Evolutionary conservation across 2,329 filamentous ascomycete genomes (phyloP), one percentile per base, ranked within the genome.

Genomic region (Colletotrichum echinochloae): DNA sequence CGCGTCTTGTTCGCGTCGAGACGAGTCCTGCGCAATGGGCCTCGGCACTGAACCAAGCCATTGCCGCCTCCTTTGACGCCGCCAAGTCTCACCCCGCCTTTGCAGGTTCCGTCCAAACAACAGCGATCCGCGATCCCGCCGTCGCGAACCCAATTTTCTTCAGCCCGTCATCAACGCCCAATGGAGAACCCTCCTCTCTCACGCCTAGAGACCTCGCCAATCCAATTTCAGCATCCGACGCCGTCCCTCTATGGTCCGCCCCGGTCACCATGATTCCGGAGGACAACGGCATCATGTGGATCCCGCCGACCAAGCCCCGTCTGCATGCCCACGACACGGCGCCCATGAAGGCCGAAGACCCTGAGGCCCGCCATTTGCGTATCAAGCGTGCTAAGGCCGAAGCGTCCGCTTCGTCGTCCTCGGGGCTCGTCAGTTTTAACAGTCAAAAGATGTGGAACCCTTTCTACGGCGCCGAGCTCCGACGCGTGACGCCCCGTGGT

Each of bases 1-100:
- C 37, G 5, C 56, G 28, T 18, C 51, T 69, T 23, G 39, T 66
- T 37, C 69, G 73, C 14, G 64, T 49, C 41, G 71, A 71, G 20
- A 65, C 67, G 2, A 66, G 66, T 16, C 46, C 57, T 3, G 59
- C 54, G 7, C 39, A 70, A 18, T 74, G 74, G 66, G 48, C 70
- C 23, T 52, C 59, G 48, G 76, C 74, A 16, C 61, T 73, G 20
- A 44, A 71, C 35, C 54, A 69, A 23, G 66, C 74, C 57, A 48
- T 69, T 37, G 41, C 35, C 41, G 70, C 66, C 23, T 37, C 57
- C 14, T 60, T 49, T 14, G 20, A 60, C 30, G n/a, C n/a, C 23
- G 30, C 63, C 74, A 74, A 60, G 4, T 62, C 35, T 23, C 66
- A 70, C 20, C 60, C 63, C 5, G 57, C 57, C 57, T 35, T 60